Evolutionary conservation across 768 basidiomycete genomes (phyloP).

Genomic region (Trametes villosa): DNA sequence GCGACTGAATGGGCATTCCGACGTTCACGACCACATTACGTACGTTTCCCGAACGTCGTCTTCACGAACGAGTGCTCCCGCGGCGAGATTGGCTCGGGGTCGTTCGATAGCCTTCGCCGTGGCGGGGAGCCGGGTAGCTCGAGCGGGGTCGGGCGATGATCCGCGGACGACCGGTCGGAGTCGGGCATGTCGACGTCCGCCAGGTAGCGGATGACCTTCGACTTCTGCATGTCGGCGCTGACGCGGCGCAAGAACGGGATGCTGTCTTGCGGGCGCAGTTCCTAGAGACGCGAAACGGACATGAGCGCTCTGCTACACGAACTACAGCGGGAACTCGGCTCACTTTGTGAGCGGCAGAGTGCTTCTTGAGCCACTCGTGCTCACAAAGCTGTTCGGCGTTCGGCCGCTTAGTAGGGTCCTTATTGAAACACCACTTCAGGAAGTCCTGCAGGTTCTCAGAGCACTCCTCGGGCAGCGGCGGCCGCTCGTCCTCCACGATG

Average conservation of each 20-base stretch:
- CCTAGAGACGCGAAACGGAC: slow-evolving; percentile 42
- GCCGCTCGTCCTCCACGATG: slow-evolving; percentile 92
- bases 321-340: slow-evolving; percentile 19
- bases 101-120: slow-evolving; percentile 31
- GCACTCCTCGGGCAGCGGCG: slow-evolving; percentile 81
- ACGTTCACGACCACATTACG: slow-evolving; percentile 37
- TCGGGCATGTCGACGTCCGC: slow-evolving; percentile 50
- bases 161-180: slow-evolving; percentile 42
- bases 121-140: slow-evolving; percentile 39
- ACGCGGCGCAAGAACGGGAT: slow-evolving; percentile 94
- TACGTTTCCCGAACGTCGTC: slow-evolving; percentile 92
- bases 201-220: slow-evolving; percentile 61
- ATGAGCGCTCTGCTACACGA: slow-evolving; percentile 10
- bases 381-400: slow-evolving; percentile 84
- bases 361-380: slow-evolving; percentile 87
- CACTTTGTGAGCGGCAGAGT: slow-evolving; percentile 82
- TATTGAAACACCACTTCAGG: slow-evolving; percentile 85
- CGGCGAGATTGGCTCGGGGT: slow-evolving; percentile 57
- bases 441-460: slow-evolving; percentile 82
- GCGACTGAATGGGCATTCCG: slow-evolving; percentile 9
- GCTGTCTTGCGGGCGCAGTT: slow-evolving; percentile 90
- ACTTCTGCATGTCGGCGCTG: slow-evolving; percentile 81
- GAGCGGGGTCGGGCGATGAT: slow-evolving; percentile 42
- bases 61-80: slow-evolving; percentile 86
- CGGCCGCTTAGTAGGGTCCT: slow-evolving; percentile 83